Evolutionary conservation across 2,329 filamentous ascomycete species (phyloP), one percentile per base, ranked within the genome.

Genomic region (Leptoxyphium fumago): DNA sequence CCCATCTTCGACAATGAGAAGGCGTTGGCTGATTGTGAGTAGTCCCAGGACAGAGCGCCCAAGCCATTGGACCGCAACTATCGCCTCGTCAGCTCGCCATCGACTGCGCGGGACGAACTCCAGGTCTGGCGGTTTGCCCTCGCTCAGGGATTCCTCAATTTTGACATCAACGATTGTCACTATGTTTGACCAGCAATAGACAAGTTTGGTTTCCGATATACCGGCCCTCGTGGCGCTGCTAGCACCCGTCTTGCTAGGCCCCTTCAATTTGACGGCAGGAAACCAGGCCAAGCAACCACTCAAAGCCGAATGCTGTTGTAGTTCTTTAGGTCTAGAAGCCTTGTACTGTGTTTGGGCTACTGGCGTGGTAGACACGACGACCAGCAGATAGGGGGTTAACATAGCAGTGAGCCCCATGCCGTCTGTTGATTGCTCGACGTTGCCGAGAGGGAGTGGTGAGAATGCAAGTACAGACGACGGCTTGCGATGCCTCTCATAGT

Each of bases 181-280:
- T n/a, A 96, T 78, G 56, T 96, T 96, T 2, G 91, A 96, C 91
- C 91, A 98, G 63, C 88, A 95, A 65, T 98, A 98, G 0, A 85
- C 89, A 14, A 98, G 73, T 62, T 98, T 96, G 32, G 82, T 83
- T 56, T 80, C 82, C 14, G 84, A 88, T 9, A 80, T 72, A 18
- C 46, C 48, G 54, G 78, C 82, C 9, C 32, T 36, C 3, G 11
- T 15, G 5, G 5, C 9, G 15, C 13, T 13, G 9, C 32, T 9
- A 5, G 77, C 78, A 0, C 75, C 77, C 40, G 75, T 71, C 15
- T 50, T 47, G 32, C 48, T 55, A 1, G 75, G 68, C 13, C 77
- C 75, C 62, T 96, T 96, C 38, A 98, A 69, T 57, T 84, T 91
- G 39, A 98, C 91, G 2, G 88, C 87, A 2, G 91, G 91, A 59